Evolutionary conservation across 2,329 filamentous ascomycete genomes (phyloP).

Genomic region (Penicillium sp.): DNA sequence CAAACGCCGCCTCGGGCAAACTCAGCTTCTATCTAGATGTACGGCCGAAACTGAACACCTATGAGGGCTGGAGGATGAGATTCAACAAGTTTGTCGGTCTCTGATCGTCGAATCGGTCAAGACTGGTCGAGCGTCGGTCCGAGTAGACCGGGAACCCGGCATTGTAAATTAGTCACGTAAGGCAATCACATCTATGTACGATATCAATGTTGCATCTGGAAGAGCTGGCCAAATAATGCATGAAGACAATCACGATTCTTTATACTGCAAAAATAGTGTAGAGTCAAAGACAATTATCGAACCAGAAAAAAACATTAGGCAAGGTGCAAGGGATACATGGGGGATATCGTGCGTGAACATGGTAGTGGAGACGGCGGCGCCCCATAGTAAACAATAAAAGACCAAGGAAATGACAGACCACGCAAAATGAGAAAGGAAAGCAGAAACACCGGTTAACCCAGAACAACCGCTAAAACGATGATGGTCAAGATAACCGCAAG

Average conservation of each 20-base stretch:
- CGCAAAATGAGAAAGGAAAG: neutral
- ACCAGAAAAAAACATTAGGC: slow-evolving; percentile 5
- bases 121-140: slow-evolving; percentile 20
- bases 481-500: slow-evolving; percentile 83
- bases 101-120: slow-evolving; percentile 17
- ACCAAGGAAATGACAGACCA: slow-evolving; percentile 15
- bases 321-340: slow-evolving; percentile 18
- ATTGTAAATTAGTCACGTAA: slow-evolving; percentile 34
- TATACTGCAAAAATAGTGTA: slow-evolving; percentile 11
- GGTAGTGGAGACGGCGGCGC: slow-evolving; percentile 9
- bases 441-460: slow-evolving; percentile 50
- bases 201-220: slow-evolving; percentile 20
- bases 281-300: slow-evolving; percentile 5
- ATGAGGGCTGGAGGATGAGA: slow-evolving; percentile 56
- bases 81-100: slow-evolving; percentile 44
- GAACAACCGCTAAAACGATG: slow-evolving; percentile 75
- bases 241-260: slow-evolving; percentile 24
- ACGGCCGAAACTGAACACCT: slow-evolving; percentile 58
- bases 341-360: slow-evolving; percentile 31
- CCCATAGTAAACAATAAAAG: slow-evolving; percentile 7
- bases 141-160: slow-evolving; percentile 13
- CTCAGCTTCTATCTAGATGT: slow-evolving; percentile 62
- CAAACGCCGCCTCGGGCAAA: slow-evolving; percentile 34
- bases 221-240: slow-evolving; percentile 11
- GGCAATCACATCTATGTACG: slow-evolving; percentile 25